Base-by-base conservation (phyloP, 768 basidiomycete genomes). In the Macrolepiota fuliginosa region DNA sequence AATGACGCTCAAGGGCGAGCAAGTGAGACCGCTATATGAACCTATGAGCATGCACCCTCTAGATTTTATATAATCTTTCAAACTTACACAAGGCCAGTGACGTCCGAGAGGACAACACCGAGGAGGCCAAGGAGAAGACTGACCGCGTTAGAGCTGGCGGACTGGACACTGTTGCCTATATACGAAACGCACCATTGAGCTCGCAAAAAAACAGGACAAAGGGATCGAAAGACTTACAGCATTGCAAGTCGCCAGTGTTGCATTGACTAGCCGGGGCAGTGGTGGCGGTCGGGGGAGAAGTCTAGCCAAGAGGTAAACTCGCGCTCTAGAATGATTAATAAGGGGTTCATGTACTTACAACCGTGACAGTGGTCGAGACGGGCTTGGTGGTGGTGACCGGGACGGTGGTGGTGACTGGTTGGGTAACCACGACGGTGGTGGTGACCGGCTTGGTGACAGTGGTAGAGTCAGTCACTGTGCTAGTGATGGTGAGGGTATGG, bases 121-220 rank as follows among this genome's bases (percentile, higher is more conserved):
- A 77, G 71, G 54, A 76, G 72, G 40, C 70, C 72, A 15, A 73
- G 58, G 52, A 75, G 58, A 13, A 64, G 24, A 19, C 64, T 58
- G 51, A 66, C 68, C 22, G 57, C 27, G 42, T 54, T 46, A 54
- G 65, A 64, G 58, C 53, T 61, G 12, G 72, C 66, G 52, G 67
- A 24, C 36, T 63, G 56, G 17, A 50, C 35, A 51, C 50, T 56
- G 29, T 27, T 45, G 39, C 54, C 51, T 51, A 52, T 35, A 19
- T 46, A 29, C 12, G 15, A 61, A 40, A 24, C 12, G 13, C 35
- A n/a, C 50, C 27, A 25, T 56, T 70, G 68, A 11, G 3, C 32
- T 47, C 66, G 59, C 52, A 69, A 66, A 46, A n/a, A 63, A 67
- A 9, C 6, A 36, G 32, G 40, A n/a, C 15, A n/a, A 42, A 17